phyloP scores from a whole-genome alignment of 768 basidiomycete genomes.

The Polyporus arcularius region DNA sequence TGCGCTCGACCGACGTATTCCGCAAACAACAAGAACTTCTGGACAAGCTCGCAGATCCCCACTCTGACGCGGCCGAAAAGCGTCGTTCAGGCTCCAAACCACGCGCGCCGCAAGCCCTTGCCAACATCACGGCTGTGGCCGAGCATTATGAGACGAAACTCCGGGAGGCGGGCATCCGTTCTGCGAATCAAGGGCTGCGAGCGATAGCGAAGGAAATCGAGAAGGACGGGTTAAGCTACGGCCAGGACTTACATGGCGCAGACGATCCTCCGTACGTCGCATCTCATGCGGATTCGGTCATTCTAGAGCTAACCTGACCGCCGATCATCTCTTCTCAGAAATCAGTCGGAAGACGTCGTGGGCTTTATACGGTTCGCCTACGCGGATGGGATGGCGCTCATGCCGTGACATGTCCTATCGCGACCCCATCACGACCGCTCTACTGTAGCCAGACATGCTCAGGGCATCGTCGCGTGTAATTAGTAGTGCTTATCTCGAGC shows the following conservation, averaged over 20 bases:
- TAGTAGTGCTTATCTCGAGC: neutral
- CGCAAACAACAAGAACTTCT: conserved; percentile 50
- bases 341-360: conserved; percentile 23
- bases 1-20: conserved; percentile 53
- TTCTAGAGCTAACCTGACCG: neutral
- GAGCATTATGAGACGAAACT: conserved; percentile 62
- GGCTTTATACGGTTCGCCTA: conserved; percentile 60
- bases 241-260: conserved; percentile 30
- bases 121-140: conserved; percentile 42
- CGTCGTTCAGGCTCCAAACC: conserved; percentile 1
- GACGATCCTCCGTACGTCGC: conserved; percentile 51
- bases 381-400: conserved; percentile 53
- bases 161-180: conserved; percentile 40
- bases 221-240: conserved; percentile 53
- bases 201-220: conserved; percentile 63
- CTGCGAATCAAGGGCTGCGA: conserved; percentile 58
- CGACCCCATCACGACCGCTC: neutral
- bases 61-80: conserved; percentile 34
- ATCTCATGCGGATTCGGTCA: neutral
- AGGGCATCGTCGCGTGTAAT: neutral
- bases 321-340: conserved; percentile 14
- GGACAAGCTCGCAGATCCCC: conserved; percentile 38
- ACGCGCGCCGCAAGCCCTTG: conserved; percentile 26
- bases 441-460: neutral
- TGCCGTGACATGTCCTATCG: conserved; percentile 36